Evolutionary conservation across 1,284 basidiomycete species (phyloP).

Genomic region (Tausonia pullulans): DNA sequence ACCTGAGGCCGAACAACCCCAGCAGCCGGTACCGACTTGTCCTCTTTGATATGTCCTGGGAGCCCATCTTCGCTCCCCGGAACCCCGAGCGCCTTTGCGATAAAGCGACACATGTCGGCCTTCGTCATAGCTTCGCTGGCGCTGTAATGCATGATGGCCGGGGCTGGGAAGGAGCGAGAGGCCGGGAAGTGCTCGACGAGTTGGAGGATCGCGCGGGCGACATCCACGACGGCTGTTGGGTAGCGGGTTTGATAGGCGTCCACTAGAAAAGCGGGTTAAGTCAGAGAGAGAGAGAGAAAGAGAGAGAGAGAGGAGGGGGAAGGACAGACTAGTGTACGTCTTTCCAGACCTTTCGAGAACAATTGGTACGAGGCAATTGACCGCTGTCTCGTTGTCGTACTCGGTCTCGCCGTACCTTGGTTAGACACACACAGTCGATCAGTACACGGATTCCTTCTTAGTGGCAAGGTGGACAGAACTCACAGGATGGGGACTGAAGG

Average conservation of each 20-base stretch:
- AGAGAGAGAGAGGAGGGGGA: background rate
- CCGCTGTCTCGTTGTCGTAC: conserved; percentile 37
- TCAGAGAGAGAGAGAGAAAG: background rate
- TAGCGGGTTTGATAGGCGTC: conserved; percentile 37
- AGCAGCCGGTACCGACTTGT: conserved; percentile 18
- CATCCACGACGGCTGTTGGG: conserved; percentile 40
- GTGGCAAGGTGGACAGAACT: conserved; percentile 25
- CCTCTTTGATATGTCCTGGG: conserved; percentile 28
- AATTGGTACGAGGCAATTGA: conserved; percentile 38
- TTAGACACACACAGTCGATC: background rate
- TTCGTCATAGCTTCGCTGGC: conserved; percentile 39
- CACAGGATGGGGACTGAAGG: conserved; percentile 34
- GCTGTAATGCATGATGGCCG: conserved; percentile 37
- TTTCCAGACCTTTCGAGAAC: conserved; percentile 38
- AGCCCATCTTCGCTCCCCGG: conserved; percentile 14
- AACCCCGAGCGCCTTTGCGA: conserved; percentile 28
- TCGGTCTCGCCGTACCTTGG: conserved; percentile 36
- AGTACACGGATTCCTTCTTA: background rate
- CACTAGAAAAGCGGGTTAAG: conserved; percentile 21
- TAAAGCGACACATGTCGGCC: conserved; percentile 37
- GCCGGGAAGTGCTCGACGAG: conserved; percentile 27
- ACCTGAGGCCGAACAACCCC: conserved; percentile 14
- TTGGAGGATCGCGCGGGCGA: conserved; percentile 35
- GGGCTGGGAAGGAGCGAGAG: conserved; percentile 22
- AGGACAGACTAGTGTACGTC: conserved; percentile 28